Evolutionary conservation across 2,329 filamentous ascomycete genomes (phyloP).

Genomic region (Didymella sp.): DNA sequence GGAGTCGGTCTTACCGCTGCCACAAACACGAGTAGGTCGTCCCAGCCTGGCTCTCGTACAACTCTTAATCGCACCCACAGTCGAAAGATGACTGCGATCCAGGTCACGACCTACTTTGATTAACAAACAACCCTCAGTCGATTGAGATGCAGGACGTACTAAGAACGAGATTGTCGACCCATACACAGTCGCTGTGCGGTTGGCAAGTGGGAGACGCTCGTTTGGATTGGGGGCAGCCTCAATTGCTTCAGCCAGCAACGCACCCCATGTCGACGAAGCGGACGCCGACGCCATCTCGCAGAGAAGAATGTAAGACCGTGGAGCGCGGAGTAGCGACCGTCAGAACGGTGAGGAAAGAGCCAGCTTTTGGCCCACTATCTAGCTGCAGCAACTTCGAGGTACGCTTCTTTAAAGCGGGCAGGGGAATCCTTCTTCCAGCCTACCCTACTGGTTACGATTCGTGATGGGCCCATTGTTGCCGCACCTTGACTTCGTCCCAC

Average conservation of each 20-base stretch:
- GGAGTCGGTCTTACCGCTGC: constrained; percentile 31
- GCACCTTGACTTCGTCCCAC: not conserved
- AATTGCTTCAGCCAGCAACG: constrained; percentile 30
- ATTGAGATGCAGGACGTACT: constrained; percentile 23
- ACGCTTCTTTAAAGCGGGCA: constrained; percentile 2
- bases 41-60: constrained; percentile 46
- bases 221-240: constrained; percentile 34
- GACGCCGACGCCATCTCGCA: constrained; percentile 19
- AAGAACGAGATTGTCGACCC: constrained; percentile 37
- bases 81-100: constrained; percentile 38
- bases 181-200: constrained; percentile 36
- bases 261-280: constrained; percentile 20
- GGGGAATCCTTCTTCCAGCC: constrained; percentile 1
- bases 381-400: not conserved
- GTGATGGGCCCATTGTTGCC: not conserved
- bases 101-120: constrained; percentile 34
- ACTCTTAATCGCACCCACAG: constrained; percentile 39
- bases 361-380: not conserved
- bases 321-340: constrained; percentile 8
- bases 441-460: constrained; percentile 1
- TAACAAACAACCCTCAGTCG: constrained; percentile 1
- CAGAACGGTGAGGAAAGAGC: constrained; percentile 6
- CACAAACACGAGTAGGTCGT: constrained; percentile 44
- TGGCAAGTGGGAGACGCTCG: constrained; percentile 38
- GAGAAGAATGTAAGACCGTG: not conserved